Percentiles rank a stretch among this genome's conserved stretches.
phyloP scores from a whole-genome alignment of 2,329 filamentous ascomycete genomes.

The Nemania abortiva region DNA sequence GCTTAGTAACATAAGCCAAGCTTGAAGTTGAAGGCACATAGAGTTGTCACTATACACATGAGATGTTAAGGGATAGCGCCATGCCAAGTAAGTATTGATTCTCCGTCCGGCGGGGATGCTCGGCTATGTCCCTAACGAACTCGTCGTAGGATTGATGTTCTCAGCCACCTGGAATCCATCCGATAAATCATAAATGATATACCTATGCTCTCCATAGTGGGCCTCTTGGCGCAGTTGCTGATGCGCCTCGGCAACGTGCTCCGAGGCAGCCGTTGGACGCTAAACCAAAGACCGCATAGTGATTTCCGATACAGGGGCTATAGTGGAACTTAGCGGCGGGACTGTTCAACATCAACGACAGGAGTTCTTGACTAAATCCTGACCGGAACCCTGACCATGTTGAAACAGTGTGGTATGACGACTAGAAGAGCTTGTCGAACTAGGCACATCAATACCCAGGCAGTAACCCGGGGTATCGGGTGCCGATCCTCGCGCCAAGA shows the following conservation, averaged over 20 bases:
- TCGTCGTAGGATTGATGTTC: background rate
- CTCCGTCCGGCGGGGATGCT: background rate
- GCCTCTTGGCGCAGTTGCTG: background rate
- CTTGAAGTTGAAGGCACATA: background rate
- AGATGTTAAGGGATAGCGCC: background rate
- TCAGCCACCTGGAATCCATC: background rate
- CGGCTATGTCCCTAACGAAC: background rate
- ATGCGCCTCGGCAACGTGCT: conserved; percentile 9
- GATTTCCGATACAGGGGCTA: conserved; percentile 1
- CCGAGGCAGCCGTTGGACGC: conserved; percentile 3
- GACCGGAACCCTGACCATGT: background rate
- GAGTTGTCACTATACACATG: background rate
- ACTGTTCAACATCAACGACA: background rate
- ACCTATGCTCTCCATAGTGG: background rate
- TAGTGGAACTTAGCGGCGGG: conserved; percentile 2
- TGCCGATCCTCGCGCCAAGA: background rate
- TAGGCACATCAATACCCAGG: background rate
- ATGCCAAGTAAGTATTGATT: background rate
- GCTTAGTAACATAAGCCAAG: background rate
- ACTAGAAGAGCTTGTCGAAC: background rate
- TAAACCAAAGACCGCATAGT: conserved; percentile 6
- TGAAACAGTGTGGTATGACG: conserved; percentile 2
- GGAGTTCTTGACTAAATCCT: background rate
- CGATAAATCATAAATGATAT: background rate
- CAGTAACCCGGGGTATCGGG: background rate